phyloP scores from a whole-genome alignment of 495 filamentous ascomycete genomes.

The Penicillium antarcticum region DNA sequence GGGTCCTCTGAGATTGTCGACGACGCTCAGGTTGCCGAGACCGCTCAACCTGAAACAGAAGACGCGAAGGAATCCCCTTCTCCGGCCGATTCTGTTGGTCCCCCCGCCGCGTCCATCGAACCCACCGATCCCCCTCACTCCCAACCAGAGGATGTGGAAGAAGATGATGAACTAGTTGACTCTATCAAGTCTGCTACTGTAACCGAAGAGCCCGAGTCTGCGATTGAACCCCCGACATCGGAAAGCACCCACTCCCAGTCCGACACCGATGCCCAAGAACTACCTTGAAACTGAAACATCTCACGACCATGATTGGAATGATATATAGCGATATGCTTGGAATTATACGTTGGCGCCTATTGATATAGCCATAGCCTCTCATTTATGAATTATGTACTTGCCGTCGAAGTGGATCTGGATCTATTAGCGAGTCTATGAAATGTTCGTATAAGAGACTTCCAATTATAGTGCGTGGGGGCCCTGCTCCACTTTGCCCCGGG shows the following conservation, averaged over 20 bases:
- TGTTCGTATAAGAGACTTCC: too few species aligned
- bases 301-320: conserved; percentile 22
- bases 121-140: background rate
- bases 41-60: background rate
- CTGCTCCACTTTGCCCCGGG: conserved; percentile 4
- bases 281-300: background rate
- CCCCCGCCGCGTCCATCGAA: background rate
- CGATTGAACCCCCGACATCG: background rate
- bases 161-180: background rate
- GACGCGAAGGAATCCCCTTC: background rate
- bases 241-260: background rate
- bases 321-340: too few species aligned
- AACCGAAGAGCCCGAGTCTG: background rate
- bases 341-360: background rate
- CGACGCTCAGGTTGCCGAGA: background rate
- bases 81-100: background rate
- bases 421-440: background rate
- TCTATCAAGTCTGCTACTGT: background rate
- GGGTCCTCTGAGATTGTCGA: background rate
- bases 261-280: background rate
- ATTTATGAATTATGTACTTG: background rate
- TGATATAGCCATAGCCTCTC: conserved; percentile 1
- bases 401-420: background rate
- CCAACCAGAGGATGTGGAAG: background rate
- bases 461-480: too few species aligned